A percentile compares a stretch with the other conserved stretches of the same genome.
Evolutionary conservation across 768 basidiomycete species (phyloP).

Genomic region (Fomitopsis serialis): DNA sequence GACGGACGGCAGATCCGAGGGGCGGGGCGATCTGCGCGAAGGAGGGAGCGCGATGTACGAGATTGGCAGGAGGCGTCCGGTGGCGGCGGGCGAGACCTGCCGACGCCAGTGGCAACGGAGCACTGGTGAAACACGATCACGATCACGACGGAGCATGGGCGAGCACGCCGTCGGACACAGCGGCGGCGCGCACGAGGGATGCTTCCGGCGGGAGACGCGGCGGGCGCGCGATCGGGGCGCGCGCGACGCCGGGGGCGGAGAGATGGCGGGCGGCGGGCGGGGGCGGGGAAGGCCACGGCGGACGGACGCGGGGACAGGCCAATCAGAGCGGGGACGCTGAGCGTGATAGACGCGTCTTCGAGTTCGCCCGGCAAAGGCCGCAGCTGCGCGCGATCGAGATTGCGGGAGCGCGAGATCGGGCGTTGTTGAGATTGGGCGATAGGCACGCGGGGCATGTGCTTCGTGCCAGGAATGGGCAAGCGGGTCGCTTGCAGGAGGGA

Average conservation of each 20-base stretch:
- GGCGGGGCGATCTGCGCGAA: neutral
- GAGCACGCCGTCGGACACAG: neutral
- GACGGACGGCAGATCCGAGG: neutral
- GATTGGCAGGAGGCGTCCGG: neutral
- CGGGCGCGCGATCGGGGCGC: neutral
- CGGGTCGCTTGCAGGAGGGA: slow-evolving; percentile 1
- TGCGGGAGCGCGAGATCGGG: neutral
- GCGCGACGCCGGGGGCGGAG: neutral
- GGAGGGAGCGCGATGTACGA: neutral
- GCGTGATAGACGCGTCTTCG: neutral
- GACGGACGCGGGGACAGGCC: neutral
- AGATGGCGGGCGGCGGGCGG: neutral
- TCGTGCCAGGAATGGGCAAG: neutral
- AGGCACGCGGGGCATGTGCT: slow-evolving; percentile 3
- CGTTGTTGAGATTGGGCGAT: neutral
- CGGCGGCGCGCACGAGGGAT: neutral
- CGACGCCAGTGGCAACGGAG: neutral
- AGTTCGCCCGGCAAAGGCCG: neutral
- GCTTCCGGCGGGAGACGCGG: neutral
- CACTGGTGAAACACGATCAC: neutral
- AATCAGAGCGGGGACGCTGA: neutral
- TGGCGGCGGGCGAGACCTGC: neutral
- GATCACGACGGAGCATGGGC: neutral
- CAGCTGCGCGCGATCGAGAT: neutral
- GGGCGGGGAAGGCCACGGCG: neutral